Evolutionary conservation across 1,284 basidiomycete genomes (phyloP), one percentile per base, ranked within the genome.

Genomic region (Cutaneotrichosporon sp.): DNA sequence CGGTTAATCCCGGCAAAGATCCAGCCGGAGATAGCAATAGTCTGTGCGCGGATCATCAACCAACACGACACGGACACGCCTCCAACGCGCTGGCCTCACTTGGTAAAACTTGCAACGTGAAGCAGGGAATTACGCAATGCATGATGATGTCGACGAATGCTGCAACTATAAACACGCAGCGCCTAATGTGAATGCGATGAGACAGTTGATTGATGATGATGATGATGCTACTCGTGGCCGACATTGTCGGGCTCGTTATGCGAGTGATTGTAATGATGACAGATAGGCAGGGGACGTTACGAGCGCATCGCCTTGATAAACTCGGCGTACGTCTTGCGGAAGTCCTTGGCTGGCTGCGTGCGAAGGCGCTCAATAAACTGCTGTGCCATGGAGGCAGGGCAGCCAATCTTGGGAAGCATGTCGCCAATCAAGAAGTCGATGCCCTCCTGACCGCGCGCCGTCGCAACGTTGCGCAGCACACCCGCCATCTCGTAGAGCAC

Each of bases 241-340:
- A n/a, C 31, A 18, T 2, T 42, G 51, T 16, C 30, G 31, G 26
- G 30, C 30, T 34, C 31, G 51, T 51, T 51, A 51, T 51, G 30
- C 42, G 49, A 51, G 49, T 51, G 21, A 31, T 13, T 18, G 30
- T 18, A 31, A 32, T 53, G 18, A n/a, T 31, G 36, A 2, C 9
- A 56, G 38, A 31, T 30, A 11, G 22, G 30, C 11, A 8, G 8
- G 34, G 34, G 34, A n/a, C 10, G 53, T 18, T 65, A 74, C 47
- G 71, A 66, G 52, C 70, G 69, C 69, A 75, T 70, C 14, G 73
- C 73, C 57, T 76, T 79, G 71, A 81, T 75, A 62, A 94, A 89
- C 69, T 94, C 92, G 32, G 88, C 85, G 79, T 93, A 92, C 74
- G 91, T 95, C 84, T 90, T 93, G 73, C 90, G 86, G 82, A 97